A percentile compares a stretch with the other conserved stretches of the same genome.
These are phyloP conservation scores for Eutrema yunnanense DNA, from an alignment of 345 rosid species.

Conservation along the genomic window DNA sequence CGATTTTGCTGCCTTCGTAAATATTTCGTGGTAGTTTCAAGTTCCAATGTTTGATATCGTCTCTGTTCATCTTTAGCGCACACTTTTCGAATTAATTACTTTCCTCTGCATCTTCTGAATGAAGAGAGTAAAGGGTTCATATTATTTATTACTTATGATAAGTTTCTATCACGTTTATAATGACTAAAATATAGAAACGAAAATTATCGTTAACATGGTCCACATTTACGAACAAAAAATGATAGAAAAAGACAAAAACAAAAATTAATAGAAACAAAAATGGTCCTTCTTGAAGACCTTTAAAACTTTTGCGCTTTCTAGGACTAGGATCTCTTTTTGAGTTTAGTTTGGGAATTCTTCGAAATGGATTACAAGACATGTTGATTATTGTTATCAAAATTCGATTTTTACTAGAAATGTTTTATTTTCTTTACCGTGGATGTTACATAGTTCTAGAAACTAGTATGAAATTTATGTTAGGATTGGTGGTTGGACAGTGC, in stretches of 20 bases:
- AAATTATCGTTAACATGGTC: not conserved
- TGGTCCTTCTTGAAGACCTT: not conserved
- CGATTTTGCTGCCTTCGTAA: not conserved
- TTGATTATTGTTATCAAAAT: too few species aligned
- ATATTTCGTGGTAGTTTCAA: constrained; percentile 1
- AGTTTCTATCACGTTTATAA: constrained; percentile 3
- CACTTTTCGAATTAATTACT: constrained; percentile 3
- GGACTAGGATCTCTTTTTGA: too few species aligned
- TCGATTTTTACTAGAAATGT: too few species aligned
- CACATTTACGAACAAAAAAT: not conserved
- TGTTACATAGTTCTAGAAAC: too few species aligned
- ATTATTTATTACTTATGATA: not conserved
- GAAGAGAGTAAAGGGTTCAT: constrained; percentile 18
- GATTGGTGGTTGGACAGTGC: too few species aligned
- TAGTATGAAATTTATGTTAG: too few species aligned
- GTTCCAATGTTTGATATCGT: constrained; percentile 10
- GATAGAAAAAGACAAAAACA: not conserved
- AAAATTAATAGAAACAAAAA: not conserved
- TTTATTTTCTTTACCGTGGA: too few species aligned
- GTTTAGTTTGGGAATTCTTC: too few species aligned
- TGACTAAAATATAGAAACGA: not conserved
- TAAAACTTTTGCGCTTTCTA: too few species aligned
- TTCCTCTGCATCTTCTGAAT: not conserved
- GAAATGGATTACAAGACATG: too few species aligned
- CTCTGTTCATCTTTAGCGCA: not conserved